Conservation (phyloP, 2,329 filamentous ascomycete genomes). For the Trichoderma breve region DNA sequence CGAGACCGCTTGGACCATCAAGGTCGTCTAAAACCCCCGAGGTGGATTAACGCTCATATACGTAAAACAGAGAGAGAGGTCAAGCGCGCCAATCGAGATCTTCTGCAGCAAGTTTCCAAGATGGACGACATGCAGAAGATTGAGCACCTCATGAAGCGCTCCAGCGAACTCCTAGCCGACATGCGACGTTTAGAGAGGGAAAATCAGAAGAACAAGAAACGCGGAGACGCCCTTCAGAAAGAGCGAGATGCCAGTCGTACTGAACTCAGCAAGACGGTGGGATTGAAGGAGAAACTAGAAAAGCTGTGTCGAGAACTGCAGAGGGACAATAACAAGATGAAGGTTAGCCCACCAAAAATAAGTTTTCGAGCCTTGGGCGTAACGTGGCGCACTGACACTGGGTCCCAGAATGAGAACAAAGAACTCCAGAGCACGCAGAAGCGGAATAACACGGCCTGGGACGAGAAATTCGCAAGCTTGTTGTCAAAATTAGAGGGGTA, state of each 20-base stretch:
- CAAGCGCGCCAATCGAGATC: conserved; percentile 87
- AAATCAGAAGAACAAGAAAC: conserved; percentile 93
- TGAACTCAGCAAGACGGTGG: conserved; percentile 85
- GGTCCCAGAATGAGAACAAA: conserved; percentile 79
- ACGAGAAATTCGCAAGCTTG: conserved; percentile 78
- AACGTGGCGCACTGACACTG: conserved; percentile 27
- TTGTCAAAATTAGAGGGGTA: conserved; percentile 84
- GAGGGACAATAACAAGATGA: conserved; percentile 96
- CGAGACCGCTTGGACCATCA: background rate
- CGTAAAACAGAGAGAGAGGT: conserved; percentile 74
- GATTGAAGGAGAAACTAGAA: conserved; percentile 93
- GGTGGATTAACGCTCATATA: conserved; percentile 3
- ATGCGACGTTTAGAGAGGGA: conserved; percentile 96
- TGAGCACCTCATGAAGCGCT: conserved; percentile 85
- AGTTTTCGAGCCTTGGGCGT: background rate
- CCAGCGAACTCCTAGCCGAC: conserved; percentile 84
- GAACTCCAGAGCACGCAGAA: conserved; percentile 84
- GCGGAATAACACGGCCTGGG: conserved; percentile 76
- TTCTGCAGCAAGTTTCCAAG: conserved; percentile 83
- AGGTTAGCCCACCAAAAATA: conserved; percentile 54
- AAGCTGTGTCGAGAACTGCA: conserved; percentile 93
- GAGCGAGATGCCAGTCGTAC: conserved; percentile 88
- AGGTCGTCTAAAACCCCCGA: background rate
- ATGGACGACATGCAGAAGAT: conserved; percentile 91
- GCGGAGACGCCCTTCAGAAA: conserved; percentile 90